A percentile compares a stretch with the other conserved stretches of the same genome.
Evolutionary conservation across 768 basidiomycete genomes (phyloP).

Genomic region (Pleurotus tuber-regium): DNA sequence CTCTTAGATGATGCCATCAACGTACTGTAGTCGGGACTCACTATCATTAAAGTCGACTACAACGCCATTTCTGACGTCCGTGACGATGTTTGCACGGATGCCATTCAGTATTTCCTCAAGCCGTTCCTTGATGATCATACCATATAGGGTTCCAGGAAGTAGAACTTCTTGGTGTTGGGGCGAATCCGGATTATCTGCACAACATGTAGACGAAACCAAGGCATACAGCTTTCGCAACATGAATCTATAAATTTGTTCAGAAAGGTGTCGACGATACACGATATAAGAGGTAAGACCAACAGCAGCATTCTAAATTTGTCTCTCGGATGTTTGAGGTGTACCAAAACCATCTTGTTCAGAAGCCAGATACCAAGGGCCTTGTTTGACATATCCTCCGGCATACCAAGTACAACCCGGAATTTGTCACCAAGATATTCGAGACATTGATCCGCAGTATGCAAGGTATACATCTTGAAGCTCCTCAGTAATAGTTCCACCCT

Average conservation of each 20-base stretch:
- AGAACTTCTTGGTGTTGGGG: conserved; percentile 98
- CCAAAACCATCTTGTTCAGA: conserved; percentile 81
- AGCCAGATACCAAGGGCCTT: conserved; percentile 78
- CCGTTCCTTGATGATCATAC: conserved; percentile 98
- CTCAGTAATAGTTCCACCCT: conserved; percentile 92
- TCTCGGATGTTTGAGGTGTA: conserved; percentile 80
- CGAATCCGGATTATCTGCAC: conserved; percentile 96
- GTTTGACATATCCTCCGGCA: conserved; percentile 94
- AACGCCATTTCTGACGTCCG: conserved; percentile 75
- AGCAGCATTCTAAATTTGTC: conserved; percentile 96
- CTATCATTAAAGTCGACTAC: conserved; percentile 86
- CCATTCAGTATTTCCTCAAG: conserved; percentile 85
- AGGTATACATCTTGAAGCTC: conserved; percentile 90
- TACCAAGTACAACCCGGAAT: conserved; percentile 86
- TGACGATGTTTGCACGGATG: conserved; percentile 63
- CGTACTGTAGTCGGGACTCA: conserved; percentile 34
- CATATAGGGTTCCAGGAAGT: conserved; percentile 87
- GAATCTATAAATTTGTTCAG: no score
- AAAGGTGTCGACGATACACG: not conserved
- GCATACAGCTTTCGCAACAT: conserved; percentile 97
- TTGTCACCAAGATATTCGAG: conserved; percentile 95
- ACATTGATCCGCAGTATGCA: conserved; percentile 88
- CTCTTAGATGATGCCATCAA: conserved; percentile 3
- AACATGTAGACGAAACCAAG: conserved; percentile 85
- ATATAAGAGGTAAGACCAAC: conserved; percentile 45